phyloP scores from a whole-genome alignment of 306 rosid species.

The Quillaja saponaria region DNA sequence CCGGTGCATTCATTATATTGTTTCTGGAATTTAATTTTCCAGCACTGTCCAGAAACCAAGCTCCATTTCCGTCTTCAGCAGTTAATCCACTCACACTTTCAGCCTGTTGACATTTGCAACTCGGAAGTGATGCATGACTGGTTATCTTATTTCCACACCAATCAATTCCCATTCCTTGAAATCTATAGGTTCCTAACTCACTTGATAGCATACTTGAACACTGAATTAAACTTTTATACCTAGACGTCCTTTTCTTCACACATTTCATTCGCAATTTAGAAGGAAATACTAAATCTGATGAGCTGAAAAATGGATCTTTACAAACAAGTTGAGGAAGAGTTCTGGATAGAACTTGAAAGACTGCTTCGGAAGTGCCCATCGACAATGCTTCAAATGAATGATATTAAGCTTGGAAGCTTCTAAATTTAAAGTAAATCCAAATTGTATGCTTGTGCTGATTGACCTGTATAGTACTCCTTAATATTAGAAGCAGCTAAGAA shows the following conservation, averaged over 20 bases:
- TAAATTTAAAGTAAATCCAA: slow-evolving; percentile 3
- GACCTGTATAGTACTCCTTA: slow-evolving; percentile 19
- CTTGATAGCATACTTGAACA: slow-evolving; percentile 38
- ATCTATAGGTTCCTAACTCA: slow-evolving; percentile 23
- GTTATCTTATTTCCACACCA: slow-evolving; percentile 17
- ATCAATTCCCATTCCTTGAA: slow-evolving; percentile 35
- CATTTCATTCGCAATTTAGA: slow-evolving; percentile 36
- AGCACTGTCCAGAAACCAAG: slow-evolving; percentile 46
- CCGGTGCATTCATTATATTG: slow-evolving; percentile 32
- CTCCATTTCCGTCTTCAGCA: slow-evolving; percentile 48
- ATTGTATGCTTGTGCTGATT: background rate
- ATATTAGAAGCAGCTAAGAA: slow-evolving; percentile 11
- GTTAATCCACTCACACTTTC: slow-evolving; percentile 45
- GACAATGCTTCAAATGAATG: slow-evolving; percentile 23
- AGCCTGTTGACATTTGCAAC: slow-evolving; percentile 63
- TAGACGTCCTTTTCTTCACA: slow-evolving; percentile 41
- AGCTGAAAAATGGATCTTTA: slow-evolving; percentile 28
- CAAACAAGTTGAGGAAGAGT: slow-evolving; percentile 39
- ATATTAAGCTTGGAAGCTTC: slow-evolving; percentile 9
- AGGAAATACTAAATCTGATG: slow-evolving; percentile 30
- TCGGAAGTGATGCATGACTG: slow-evolving; percentile 32
- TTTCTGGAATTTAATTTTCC: slow-evolving; percentile 43
- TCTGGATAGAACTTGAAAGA: slow-evolving; percentile 52
- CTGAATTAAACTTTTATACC: slow-evolving; percentile 28
- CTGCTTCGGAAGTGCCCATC: slow-evolving; percentile 51